Conservation (phyloP, 1,139 yeast genomes). For the Diutina pseudorugosa region DNA sequence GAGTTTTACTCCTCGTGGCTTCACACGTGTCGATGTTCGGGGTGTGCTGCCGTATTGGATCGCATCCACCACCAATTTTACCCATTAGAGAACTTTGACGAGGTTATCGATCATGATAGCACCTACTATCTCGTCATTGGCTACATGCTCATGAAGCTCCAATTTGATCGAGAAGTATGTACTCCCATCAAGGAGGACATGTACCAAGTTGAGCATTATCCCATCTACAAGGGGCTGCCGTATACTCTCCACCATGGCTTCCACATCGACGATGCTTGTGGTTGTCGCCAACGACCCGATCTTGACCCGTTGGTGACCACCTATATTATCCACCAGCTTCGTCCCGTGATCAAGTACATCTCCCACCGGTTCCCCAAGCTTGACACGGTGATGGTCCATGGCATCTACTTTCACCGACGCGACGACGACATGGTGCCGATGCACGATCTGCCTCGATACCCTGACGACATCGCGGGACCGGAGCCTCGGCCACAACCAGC, state of each 20-base stretch:
- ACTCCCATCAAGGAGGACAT: constrained; percentile 22
- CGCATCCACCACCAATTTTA: constrained; percentile 14
- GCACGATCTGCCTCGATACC: constrained; percentile 13
- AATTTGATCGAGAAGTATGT: constrained; percentile 28
- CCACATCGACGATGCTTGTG: constrained; percentile 14
- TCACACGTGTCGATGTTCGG: constrained; percentile 27
- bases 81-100: constrained; percentile 10
- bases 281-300: constrained; percentile 14
- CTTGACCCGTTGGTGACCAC: constrained; percentile 26
- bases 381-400: constrained; percentile 25
- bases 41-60: constrained; percentile 21
- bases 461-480: not conserved
- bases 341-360: constrained; percentile 20
- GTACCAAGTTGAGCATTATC: constrained; percentile 16
- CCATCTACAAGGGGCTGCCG: constrained; percentile 27
- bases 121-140: constrained; percentile 23
- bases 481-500: not conserved
- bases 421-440: constrained; percentile 14
- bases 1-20: constrained; percentile 23
- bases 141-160: constrained; percentile 23
- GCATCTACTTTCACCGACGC: constrained; percentile 18
- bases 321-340: constrained; percentile 24
- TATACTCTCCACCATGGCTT: constrained; percentile 24
- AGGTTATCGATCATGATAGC: constrained; percentile 15
- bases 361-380: constrained; percentile 15